Evolutionary conservation across 2,329 filamentous ascomycete species (phyloP).

Genomic region (Clarireedia homoeocarpa): DNA sequence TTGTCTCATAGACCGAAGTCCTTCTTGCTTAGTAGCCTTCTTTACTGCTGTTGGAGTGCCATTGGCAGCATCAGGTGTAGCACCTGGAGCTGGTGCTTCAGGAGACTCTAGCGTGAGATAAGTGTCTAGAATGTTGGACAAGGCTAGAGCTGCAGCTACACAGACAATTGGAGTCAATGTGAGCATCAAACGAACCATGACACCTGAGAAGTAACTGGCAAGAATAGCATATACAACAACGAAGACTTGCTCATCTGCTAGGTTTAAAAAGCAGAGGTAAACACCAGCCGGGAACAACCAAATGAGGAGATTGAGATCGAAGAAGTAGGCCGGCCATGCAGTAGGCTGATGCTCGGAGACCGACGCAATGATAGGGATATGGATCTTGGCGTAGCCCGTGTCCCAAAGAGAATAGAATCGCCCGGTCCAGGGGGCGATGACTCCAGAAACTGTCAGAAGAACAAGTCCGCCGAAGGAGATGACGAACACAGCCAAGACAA

Average conservation of each 20-base stretch:
- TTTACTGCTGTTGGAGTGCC: constrained; percentile 33
- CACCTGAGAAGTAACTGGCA: constrained; percentile 94
- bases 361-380: constrained; percentile 99
- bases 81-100: constrained; percentile 37
- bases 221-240: constrained; percentile 95
- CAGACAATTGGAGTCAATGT: constrained; percentile 95
- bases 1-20: constrained; percentile 62
- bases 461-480: constrained; percentile 69
- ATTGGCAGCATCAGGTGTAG: constrained; percentile 32
- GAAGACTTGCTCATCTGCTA: constrained; percentile 95
- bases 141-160: constrained; percentile 80
- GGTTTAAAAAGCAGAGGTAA: constrained; percentile 92
- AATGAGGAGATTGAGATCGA: constrained; percentile 95
- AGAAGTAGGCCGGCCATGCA: constrained; percentile 98
- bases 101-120: constrained; percentile 67
- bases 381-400: constrained; percentile 96
- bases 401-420: constrained; percentile 99
- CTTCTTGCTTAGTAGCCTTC: constrained; percentile 43
- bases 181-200: constrained; percentile 99
- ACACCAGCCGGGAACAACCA: constrained; percentile 99
- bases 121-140: constrained; percentile 81
- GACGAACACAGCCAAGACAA: constrained; percentile 67
- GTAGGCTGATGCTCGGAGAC: constrained; percentile 99
- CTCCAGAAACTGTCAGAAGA: constrained; percentile 78
- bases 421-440: constrained; percentile 95